Evolutionary conservation across 169 alveolate genomes (phyloP), one percentile per base, ranked within the genome.

Genomic region (Plasmodium chabaudi): DNA sequence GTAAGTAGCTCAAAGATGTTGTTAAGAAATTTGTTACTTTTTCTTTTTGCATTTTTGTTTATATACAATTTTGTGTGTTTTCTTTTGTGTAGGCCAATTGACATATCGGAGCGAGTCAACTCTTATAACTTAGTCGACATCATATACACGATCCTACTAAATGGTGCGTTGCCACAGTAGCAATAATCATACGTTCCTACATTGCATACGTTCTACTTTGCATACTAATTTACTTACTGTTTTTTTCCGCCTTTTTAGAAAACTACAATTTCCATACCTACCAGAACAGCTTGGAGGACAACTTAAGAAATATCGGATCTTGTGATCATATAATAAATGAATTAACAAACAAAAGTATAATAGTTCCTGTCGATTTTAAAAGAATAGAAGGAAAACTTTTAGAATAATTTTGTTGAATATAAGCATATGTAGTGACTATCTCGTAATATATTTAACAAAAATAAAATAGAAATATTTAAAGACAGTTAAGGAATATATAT

Each of bases 211-310:
- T n/a, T n/a, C n/a, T n/a, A 7, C 1, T 7, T 51, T 51, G 4
- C 0, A 3, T 34, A 34, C 42, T 4, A 34, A 34, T 34, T 34
- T 34, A 6, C 34, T n/a, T 67, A 6, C 34, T 44, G 19, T 47
- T 19, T 21, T n/a, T 27, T 17, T 10, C 19, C 4, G 12, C 34
- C 39, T 15, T 49, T 42, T 25, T 23, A 74, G 88, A 74, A 47
- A 74, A 61, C 44, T 74, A 74, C 69, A 74, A 74, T 23, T 74
- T 74, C 49, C 60, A 74, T 53, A 74, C 74, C 46, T 74, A 74
- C 51, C 72, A 74, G 21, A 61, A 74, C 27, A 74, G 49, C 10
- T 10, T 74, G 9, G 75, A 74, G 9, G 88, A 61, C 12, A 74
- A 74, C 39, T 7, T 74, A n/a, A 34, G n/a, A 61, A 74, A 74